Evolutionary conservation across 1,284 basidiomycete genomes (phyloP).

Genomic region (Prillingera fragicola): DNA sequence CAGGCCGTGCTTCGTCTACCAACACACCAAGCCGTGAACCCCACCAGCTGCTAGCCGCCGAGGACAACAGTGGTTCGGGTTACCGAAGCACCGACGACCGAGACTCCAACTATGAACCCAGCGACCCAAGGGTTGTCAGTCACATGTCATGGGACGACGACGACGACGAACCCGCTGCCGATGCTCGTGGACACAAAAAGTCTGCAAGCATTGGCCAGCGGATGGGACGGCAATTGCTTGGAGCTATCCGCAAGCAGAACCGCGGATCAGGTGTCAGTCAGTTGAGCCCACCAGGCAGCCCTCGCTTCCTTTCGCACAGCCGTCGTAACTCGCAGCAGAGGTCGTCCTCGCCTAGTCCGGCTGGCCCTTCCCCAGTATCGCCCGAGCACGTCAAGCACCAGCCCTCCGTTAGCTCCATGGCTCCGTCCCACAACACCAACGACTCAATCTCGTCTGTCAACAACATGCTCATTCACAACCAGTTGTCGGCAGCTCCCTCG

Average conservation of each 20-base stretch:
- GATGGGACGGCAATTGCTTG: constrained; percentile 30
- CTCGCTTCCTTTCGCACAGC: constrained; percentile 14
- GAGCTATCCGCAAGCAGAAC: constrained; percentile 30
- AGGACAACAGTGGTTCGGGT: too few relatives aligned
- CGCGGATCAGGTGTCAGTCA: constrained; percentile 23
- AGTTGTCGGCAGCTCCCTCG: constrained; percentile 28
- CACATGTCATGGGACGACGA: constrained; percentile 39
- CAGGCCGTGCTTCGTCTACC: not conserved
- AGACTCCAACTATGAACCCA: not conserved
- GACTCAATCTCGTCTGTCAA: constrained; percentile 17
- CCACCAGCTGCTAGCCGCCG: too few relatives aligned
- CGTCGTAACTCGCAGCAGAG: constrained; percentile 28
- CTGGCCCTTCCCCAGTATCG: not conserved
- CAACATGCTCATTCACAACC: constrained; percentile 34
- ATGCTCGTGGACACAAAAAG: constrained; percentile 30
- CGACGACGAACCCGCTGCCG: constrained; percentile 27
- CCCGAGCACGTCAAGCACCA: constrained; percentile 18
- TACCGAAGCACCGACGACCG: too few relatives aligned
- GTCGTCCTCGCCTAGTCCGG: too few relatives aligned
- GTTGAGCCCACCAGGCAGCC: constrained; percentile 26
- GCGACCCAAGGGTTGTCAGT: constrained; percentile 13
- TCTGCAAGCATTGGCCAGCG: constrained; percentile 37
- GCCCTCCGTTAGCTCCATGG: constrained; percentile 30
- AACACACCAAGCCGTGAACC: too few relatives aligned
- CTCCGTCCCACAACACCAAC: constrained; percentile 11